phyloP scores from a whole-genome alignment of 129 eudicot species.

The Chrysanthemum seticuspe region DNA sequence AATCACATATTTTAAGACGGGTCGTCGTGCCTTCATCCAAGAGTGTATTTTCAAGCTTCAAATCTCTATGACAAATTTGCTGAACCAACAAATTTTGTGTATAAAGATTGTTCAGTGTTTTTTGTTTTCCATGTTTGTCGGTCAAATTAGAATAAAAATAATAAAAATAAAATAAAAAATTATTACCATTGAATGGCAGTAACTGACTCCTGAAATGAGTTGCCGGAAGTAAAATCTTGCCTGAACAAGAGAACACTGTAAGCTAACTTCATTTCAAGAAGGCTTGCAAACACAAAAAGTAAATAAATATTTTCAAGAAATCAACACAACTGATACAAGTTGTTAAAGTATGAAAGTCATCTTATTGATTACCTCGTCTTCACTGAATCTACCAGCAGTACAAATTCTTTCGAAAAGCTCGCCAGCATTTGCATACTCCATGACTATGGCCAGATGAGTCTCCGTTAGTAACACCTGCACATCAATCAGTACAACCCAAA shows the following conservation, averaged over 20 bases:
- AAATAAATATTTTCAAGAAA: not conserved
- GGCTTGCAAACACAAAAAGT: not conserved
- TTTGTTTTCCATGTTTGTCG: not conserved
- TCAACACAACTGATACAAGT: not conserved
- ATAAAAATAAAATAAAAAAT: not conserved
- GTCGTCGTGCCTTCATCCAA: slow-evolving; percentile 76
- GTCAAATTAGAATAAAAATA: not conserved
- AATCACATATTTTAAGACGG: slow-evolving; percentile 90
- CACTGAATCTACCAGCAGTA: slow-evolving; percentile 81
- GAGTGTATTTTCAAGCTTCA: slow-evolving; percentile 91
- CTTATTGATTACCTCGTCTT: slow-evolving; percentile 60
- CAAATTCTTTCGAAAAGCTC: slow-evolving; percentile 84
- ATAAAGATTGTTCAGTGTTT: not conserved
- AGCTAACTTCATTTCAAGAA: not conserved
- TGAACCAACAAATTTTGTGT: slow-evolving; percentile 30
- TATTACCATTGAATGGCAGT: slow-evolving; percentile 90
- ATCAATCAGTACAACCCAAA: not conserved
- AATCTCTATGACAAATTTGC: slow-evolving; percentile 96
- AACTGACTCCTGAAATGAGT: slow-evolving; percentile 93
- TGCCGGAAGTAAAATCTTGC: slow-evolving; percentile 82
- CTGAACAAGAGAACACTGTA: slow-evolving; percentile 34
- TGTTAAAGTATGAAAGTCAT: too few relatives aligned
- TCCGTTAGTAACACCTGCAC: slow-evolving; percentile 68
- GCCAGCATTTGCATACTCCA: slow-evolving; percentile 88
- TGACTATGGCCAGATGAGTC: slow-evolving; percentile 76